Percentiles rank a stretch among this genome's conserved stretches.
Evolutionary conservation across 116 monocot species (phyloP).

Genomic region (Cymodocea nodosa): DNA sequence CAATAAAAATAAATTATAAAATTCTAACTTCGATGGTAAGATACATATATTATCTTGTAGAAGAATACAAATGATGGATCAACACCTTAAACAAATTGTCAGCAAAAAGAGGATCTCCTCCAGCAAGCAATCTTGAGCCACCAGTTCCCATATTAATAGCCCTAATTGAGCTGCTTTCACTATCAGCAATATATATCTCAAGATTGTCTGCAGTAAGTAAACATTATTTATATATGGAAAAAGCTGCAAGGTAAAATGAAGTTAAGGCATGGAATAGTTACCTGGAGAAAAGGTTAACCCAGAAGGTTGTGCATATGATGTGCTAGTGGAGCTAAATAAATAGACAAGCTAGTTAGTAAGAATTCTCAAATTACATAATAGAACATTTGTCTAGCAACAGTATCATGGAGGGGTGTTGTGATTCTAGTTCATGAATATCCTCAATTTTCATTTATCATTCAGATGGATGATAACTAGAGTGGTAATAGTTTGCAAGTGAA

Average conservation of each 20-base stretch:
- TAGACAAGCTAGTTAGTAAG: not conserved
- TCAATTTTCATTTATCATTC: too few relatives aligned
- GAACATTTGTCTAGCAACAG: too few relatives aligned
- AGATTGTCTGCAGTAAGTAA: conserved; percentile 35
- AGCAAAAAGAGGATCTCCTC: conserved; percentile 76
- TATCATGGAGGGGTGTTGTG: too few relatives aligned
- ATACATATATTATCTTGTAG: not conserved
- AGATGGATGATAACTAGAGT: too few relatives aligned
- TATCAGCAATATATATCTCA: conserved; percentile 83
- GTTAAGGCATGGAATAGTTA: conserved; percentile 18
- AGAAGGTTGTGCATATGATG: conserved; percentile 98
- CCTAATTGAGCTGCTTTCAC: conserved; percentile 98
- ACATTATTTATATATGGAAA: not conserved
- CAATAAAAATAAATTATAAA: too few relatives aligned
- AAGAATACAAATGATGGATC: not conserved
- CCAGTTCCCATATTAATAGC: conserved; percentile 76
- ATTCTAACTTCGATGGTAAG: not conserved
- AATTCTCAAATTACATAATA: too few relatives aligned
- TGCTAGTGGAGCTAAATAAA: conserved; percentile 43
- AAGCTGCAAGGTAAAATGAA: not conserved
- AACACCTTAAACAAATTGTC: conserved; percentile 94
- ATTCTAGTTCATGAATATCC: too few relatives aligned
- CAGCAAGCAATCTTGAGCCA: conserved; percentile 81
- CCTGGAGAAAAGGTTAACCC: conserved; percentile 80
- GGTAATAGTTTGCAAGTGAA: too few relatives aligned